Percentiles rank a stretch among this genome's conserved stretches.
These are phyloP conservation scores for Luzula sylvatica DNA, from an alignment of 176 grass and related monocot genomes.

Conservation along the genomic window DNA sequence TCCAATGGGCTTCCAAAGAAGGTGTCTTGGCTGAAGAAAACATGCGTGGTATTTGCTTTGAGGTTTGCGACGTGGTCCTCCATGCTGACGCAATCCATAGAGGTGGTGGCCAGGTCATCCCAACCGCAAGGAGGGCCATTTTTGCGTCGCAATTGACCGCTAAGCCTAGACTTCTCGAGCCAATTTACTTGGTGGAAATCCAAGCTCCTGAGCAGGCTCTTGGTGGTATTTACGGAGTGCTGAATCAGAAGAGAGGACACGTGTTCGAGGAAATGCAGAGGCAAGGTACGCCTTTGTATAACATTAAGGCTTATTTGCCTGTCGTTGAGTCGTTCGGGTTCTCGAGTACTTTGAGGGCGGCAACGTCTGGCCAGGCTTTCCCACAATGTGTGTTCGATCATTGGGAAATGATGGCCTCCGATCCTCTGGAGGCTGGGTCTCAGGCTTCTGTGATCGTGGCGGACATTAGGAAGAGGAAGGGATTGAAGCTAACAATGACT, in stretches of 20 bases:
- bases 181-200: constrained; percentile 71
- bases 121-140: constrained; percentile 63
- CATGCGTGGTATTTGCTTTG: constrained; percentile 77
- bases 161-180: constrained; percentile 61
- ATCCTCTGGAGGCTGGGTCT: constrained; percentile 14
- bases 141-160: constrained; percentile 57
- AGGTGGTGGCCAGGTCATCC: constrained; percentile 79
- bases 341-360: constrained; percentile 13
- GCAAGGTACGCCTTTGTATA: constrained; percentile 64
- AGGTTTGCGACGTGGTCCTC: constrained; percentile 79
- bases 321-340: constrained; percentile 28
- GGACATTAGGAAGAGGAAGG: constrained; percentile 33
- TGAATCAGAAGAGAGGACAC: constrained; percentile 69
- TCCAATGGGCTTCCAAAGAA: constrained; percentile 85
- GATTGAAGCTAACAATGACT: constrained; percentile 29
- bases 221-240: constrained; percentile 64
- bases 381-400: constrained; percentile 27
- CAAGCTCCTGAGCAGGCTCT: constrained; percentile 65
- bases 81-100: constrained; percentile 88
- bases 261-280: constrained; percentile 74
- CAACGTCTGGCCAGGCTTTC: constrained; percentile 27
- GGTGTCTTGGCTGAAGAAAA: constrained; percentile 71
- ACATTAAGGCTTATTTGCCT: constrained; percentile 70
- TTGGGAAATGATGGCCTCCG: constrained; percentile 25
- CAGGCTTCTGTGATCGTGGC: constrained; percentile 4